Conservation (phyloP, 2,329 filamentous ascomycete genomes). For the Tolypocladium tundrense region DNA sequence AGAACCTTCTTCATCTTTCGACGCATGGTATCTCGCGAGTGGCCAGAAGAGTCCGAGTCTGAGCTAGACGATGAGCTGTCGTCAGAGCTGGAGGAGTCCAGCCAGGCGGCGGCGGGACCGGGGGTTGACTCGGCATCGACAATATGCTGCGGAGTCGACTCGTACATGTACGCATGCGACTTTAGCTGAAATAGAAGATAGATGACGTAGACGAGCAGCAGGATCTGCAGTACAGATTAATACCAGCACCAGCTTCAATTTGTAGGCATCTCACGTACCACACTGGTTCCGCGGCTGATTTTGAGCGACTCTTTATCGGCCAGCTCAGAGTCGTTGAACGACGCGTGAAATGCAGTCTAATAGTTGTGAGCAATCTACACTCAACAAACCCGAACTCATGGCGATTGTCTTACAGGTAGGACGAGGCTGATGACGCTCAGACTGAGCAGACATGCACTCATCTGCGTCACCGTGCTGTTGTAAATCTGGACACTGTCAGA, state of each 20-base stretch:
- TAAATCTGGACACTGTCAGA: constrained; percentile 50
- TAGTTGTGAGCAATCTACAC: constrained; percentile 22
- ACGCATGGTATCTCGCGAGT: constrained; percentile 52
- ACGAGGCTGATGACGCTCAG: constrained; percentile 83
- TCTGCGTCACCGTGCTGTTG: constrained; percentile 90
- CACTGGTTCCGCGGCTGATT: constrained; percentile 82
- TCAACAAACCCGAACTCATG: background rate
- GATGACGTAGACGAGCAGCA: constrained; percentile 71
- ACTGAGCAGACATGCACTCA: constrained; percentile 88
- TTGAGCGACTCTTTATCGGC: constrained; percentile 67
- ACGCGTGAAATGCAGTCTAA: constrained; percentile 84
- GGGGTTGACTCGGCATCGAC: constrained; percentile 87
- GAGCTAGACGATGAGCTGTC: constrained; percentile 49
- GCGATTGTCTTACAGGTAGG: constrained; percentile 50
- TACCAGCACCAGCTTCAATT: background rate
- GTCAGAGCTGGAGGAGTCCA: constrained; percentile 59
- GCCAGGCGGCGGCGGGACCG: constrained; percentile 70
- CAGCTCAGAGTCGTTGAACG: constrained; percentile 51
- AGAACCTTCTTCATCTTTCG: constrained; percentile 70
- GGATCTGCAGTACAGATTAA: constrained; percentile 36
- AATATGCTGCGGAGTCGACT: constrained; percentile 83
- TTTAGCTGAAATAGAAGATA: constrained; percentile 88
- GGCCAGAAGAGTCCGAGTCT: constrained; percentile 56
- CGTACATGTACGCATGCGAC: constrained; percentile 84
- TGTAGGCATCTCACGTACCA: constrained; percentile 40